These are phyloP conservation scores for Remersonia thermophila DNA, from an alignment of 2,329 filamentous ascomycete species.

Conservation along the genomic window DNA sequence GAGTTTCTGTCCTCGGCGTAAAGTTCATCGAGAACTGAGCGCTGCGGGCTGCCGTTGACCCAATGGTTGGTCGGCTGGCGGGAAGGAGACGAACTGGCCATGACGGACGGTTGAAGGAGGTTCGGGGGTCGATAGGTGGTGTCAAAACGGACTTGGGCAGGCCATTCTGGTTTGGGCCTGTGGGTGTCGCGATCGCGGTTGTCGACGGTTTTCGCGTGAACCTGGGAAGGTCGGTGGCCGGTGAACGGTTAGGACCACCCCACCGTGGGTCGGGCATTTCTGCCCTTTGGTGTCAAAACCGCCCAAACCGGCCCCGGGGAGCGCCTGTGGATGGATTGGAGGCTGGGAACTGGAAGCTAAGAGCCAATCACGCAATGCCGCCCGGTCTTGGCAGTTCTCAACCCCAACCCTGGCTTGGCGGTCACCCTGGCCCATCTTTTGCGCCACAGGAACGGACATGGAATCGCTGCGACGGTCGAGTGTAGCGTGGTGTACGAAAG, in stretches of 20 bases:
- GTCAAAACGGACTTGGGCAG: too few relatives aligned
- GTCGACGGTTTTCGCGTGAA: neutral
- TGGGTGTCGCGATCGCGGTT: neutral
- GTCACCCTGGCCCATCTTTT: neutral
- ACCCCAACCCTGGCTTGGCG: neutral
- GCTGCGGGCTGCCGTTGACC: slow-evolving; percentile 10
- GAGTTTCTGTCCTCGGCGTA: slow-evolving; percentile 22
- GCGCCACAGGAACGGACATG: too few relatives aligned
- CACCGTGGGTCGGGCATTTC: too few relatives aligned
- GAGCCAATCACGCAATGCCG: too few relatives aligned
- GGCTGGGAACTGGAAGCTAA: too few relatives aligned
- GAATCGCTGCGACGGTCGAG: too few relatives aligned
- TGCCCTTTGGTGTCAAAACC: too few relatives aligned
- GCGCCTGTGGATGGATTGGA: too few relatives aligned
- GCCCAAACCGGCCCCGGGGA: too few relatives aligned
- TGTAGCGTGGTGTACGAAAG: too few relatives aligned
- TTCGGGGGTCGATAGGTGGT: too few relatives aligned
- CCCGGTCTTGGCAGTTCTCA: neutral
- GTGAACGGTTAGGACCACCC: too few relatives aligned
- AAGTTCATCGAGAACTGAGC: slow-evolving; percentile 18
- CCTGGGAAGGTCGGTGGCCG: neutral
- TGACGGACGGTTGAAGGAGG: slow-evolving; percentile 6
- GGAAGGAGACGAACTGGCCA: slow-evolving; percentile 22
- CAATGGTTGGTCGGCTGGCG: slow-evolving; percentile 14
- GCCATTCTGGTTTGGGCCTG: neutral